Base-by-base conservation (phyloP, 208 protist species). In the Sergeia podlipaevii region DNA sequence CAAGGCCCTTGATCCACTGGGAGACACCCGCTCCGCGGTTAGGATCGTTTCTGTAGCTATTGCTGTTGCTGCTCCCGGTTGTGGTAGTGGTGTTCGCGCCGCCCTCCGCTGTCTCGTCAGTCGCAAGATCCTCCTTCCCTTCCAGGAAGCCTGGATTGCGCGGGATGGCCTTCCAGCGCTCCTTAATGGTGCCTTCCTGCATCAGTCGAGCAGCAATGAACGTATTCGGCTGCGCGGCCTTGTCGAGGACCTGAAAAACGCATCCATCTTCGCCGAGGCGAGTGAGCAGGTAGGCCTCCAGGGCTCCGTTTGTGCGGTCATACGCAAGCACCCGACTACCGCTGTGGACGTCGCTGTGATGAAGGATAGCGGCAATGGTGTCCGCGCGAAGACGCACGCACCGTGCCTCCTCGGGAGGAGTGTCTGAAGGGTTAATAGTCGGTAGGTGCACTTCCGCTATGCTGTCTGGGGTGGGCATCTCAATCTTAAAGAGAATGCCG, bases 161-260 rank as follows among this genome's bases (percentile, higher is more conserved):
- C 34, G 84, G 86, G n/a, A 94, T 57, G 11, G 82, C 79, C 54
- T 90, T 90, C 86, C 89, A 96, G 8, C 75, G 84, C 55, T 82
- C 66, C 59, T 87, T 85, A 18, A 96, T 62, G 6, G 65, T 21
- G 13, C 49, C 51, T 32, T 93, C 58, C 11, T 70, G 52, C 55
- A 92, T 76, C 32, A 82, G 44, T 42, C 84, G 78, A 29, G 77
- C 59, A 1, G 77, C 72, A 20, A 62, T 66, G 46, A 77, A 77
- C 0, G 68, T 76, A 60, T 89, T 88, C 11, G 89, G 89, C 73
- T 95, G 85, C 18, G 70, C 78, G 21, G 60, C 69, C 30, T 77
- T 79, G 47, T 92, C 84, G 28, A 97, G 69, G 7, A 94, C 13
- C 61, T 95, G 85, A 50, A 88, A 84, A n/a, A 97, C 41, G 20